Conservation (phyloP, 176 grass and related monocot genomes). For the Hyparrhenia diplandra region DNA sequence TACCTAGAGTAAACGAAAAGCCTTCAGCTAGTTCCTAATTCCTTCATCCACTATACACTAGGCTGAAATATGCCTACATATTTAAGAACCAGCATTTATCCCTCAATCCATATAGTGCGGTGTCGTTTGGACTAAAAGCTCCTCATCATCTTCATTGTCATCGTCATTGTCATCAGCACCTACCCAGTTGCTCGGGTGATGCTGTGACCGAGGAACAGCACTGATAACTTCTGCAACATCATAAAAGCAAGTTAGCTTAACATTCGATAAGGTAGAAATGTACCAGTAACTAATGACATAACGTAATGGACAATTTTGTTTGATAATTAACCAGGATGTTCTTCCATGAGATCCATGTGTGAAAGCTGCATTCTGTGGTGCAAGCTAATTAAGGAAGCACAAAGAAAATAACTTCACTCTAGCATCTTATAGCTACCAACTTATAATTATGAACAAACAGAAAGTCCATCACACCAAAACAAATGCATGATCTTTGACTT, state of each 20-base stretch:
- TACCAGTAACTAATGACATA: constrained; percentile 3
- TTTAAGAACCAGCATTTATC: not conserved
- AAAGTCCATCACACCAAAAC: constrained; percentile 8
- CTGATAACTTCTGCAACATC: constrained; percentile 36
- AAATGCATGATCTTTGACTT: constrained; percentile 17
- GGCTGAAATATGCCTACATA: constrained; percentile 12
- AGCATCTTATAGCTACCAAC: not conserved
- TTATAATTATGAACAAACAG: not conserved
- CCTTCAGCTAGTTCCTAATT: constrained; percentile 11
- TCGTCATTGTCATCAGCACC: constrained; percentile 65
- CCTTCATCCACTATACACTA: not conserved
- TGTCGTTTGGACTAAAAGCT: constrained; percentile 80
- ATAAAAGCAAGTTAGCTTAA: constrained; percentile 13
- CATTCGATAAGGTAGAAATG: not conserved
- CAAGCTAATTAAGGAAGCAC: constrained; percentile 48
- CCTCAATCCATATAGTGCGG: constrained; percentile 70
- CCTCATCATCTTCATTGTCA: constrained; percentile 73
- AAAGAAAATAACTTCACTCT: constrained; percentile 26
- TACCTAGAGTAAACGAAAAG: no score
- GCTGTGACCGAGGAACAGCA: constrained; percentile 50
- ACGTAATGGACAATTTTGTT: constrained; percentile 6
- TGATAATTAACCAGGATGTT: constrained; percentile 48
- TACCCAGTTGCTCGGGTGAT: constrained; percentile 91
- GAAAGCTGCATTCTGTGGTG: constrained; percentile 37
- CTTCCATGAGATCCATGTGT: constrained; percentile 39